phyloP scores from a whole-genome alignment of 2,329 filamentous ascomycete genomes.

The Aspergillus sp. region DNA sequence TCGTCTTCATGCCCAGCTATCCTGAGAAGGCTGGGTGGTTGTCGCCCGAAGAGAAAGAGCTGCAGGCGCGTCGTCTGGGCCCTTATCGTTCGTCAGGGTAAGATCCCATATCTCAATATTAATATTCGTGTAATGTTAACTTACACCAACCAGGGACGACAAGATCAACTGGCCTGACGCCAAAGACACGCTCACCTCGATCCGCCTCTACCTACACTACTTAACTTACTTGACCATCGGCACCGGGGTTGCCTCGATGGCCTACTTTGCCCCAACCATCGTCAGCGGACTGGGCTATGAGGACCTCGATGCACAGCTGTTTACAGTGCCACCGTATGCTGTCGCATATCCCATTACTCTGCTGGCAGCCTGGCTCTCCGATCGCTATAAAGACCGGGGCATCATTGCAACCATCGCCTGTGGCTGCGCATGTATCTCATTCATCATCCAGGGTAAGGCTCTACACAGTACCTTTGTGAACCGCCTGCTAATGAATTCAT shows the following conservation, averaged over 20 bases:
- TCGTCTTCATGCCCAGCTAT: conserved; percentile 21
- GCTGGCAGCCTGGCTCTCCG: conserved; percentile 4
- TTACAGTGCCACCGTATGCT: conserved; percentile 20
- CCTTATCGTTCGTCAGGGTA: neutral
- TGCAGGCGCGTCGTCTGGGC: neutral
- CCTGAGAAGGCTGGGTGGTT: conserved; percentile 21
- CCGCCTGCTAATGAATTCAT: neutral
- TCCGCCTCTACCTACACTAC: conserved; percentile 7
- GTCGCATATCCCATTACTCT: conserved; percentile 18
- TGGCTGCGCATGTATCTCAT: neutral
- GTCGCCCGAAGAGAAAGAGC: conserved; percentile 14
- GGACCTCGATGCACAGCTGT: conserved; percentile 18
- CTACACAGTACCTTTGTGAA: neutral
- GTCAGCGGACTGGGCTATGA: conserved; percentile 20
- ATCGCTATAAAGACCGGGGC: conserved; percentile 2
- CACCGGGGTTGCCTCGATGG: conserved; percentile 18
- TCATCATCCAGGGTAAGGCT: neutral
- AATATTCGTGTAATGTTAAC: neutral
- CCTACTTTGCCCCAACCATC: conserved; percentile 35
- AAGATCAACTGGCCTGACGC: conserved; percentile 10
- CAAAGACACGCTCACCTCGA: neutral
- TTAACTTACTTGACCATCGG: neutral
- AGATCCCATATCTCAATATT: neutral
- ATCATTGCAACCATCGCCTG: neutral
- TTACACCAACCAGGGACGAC: neutral